Conservation (phyloP, 2,329 filamentous ascomycete species). For the Fusarium tjaetaba region DNA sequence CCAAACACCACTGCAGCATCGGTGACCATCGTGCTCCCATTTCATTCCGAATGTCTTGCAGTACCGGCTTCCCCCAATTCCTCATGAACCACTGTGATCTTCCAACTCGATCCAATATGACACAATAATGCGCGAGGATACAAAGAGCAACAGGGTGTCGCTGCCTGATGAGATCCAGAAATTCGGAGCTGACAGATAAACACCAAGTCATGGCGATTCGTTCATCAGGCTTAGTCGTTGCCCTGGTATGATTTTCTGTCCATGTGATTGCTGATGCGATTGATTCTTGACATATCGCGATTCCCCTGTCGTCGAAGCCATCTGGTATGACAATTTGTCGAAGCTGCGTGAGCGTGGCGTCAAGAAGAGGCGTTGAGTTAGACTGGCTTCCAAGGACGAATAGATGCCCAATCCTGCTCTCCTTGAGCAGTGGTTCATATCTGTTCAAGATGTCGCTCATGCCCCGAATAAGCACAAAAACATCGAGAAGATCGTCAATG, state of each 20-base stretch:
- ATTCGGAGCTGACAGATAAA: conserved; percentile 18
- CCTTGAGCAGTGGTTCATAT: conserved; percentile 24
- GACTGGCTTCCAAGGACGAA: neutral
- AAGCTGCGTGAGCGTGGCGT: conserved; percentile 11
- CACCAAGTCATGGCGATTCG: conserved; percentile 29
- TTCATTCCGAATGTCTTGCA: conserved; percentile 5
- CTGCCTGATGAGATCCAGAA: conserved; percentile 28
- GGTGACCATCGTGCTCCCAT: conserved; percentile 11
- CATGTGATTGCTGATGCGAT: conserved; percentile 6
- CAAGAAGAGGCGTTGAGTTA: conserved; percentile 3
- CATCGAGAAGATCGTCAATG: conserved; percentile 47
- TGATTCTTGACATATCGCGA: neutral
- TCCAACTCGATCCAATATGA: conserved; percentile 20
- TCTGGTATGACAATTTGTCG: conserved; percentile 11
- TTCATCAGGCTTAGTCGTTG: neutral
- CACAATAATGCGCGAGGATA: conserved; percentile 29
- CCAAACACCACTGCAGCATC: conserved; percentile 26
- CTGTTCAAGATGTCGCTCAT: conserved; percentile 46
- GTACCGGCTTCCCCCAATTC: conserved; percentile 19
- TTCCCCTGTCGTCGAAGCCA: neutral
- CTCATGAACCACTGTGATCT: conserved; percentile 23
- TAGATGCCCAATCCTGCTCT: neutral
- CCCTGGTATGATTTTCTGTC: neutral
- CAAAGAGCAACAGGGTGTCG: conserved; percentile 22
- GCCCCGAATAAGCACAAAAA: conserved; percentile 46